Conservation (phyloP, 2,329 filamentous ascomycete genomes). For the Westerdykella sp. region DNA sequence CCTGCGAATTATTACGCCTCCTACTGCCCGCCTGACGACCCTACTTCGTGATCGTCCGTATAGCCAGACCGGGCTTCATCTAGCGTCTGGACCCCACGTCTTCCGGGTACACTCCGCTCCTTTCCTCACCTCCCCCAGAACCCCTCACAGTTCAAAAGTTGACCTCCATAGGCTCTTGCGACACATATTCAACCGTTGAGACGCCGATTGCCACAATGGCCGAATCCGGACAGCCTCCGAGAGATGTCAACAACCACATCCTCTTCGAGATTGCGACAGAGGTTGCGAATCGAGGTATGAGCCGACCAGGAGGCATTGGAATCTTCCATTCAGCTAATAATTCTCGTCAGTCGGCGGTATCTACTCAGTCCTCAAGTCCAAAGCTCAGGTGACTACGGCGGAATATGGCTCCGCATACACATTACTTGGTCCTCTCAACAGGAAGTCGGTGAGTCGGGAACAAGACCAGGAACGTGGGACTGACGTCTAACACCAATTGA, state of each 20-base stretch:
- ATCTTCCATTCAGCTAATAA: constrained; percentile 9
- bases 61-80: constrained; percentile 8
- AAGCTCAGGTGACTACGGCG: constrained; percentile 92
- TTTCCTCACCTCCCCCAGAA: background rate
- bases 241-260: constrained; percentile 89
- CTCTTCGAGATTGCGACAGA: constrained; percentile 97
- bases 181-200: background rate
- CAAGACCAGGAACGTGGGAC: constrained; percentile 1
- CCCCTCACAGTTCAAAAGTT: background rate
- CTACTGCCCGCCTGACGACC: constrained; percentile 8
- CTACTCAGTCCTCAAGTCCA: constrained; percentile 98
- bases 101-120: background rate
- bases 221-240: constrained; percentile 9
- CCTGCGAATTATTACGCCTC: constrained; percentile 11
- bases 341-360: constrained; percentile 75
- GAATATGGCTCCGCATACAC: constrained; percentile 98
- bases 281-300: constrained; percentile 85
- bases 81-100: constrained; percentile 15
- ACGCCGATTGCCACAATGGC: constrained; percentile 20
- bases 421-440: constrained; percentile 89
- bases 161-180: background rate
- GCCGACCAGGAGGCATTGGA: background rate
- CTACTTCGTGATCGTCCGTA: constrained; percentile 13
- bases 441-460: constrained; percentile 62
- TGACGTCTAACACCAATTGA: constrained; percentile 15